A percentile compares a stretch with the other conserved stretches of the same genome.
Conservation (phyloP, 2,329 filamentous ascomycete species). For the Ascosphaera aggregata region DNA sequence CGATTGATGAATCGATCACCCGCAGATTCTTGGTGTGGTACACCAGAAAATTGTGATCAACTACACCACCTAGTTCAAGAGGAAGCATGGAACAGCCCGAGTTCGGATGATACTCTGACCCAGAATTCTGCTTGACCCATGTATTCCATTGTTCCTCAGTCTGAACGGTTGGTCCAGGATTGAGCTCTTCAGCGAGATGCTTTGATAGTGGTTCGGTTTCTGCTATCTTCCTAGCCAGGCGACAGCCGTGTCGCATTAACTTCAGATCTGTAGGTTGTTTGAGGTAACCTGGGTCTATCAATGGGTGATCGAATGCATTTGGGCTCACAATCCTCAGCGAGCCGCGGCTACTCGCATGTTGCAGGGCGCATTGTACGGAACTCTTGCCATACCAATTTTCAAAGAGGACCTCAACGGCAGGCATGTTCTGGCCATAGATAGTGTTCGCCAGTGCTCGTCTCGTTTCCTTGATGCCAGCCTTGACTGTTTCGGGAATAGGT, state of each 20-base stretch:
- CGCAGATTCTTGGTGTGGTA: constrained; percentile 14
- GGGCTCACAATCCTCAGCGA: constrained; percentile 12
- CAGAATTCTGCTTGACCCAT: constrained; percentile 7
- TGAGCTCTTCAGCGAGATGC: constrained; percentile 8
- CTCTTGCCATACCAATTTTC: background rate
- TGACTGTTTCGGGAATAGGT: background rate
- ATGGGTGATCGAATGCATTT: constrained; percentile 10
- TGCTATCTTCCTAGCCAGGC: constrained; percentile 9
- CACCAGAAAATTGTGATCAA: constrained; percentile 11
- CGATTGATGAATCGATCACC: constrained; percentile 13
- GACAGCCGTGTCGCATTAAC: constrained; percentile 10
- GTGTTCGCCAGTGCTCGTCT: background rate
- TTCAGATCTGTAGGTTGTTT: constrained; percentile 6
- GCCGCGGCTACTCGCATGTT: constrained; percentile 12
- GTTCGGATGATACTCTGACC: constrained; percentile 11
- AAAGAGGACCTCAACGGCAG: background rate
- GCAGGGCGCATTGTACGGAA: constrained; percentile 8
- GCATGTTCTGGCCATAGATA: background rate
- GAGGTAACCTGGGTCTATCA: constrained; percentile 12
- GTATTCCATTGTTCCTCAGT: constrained; percentile 9
- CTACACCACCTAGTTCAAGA: constrained; percentile 13
- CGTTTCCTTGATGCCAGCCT: background rate
- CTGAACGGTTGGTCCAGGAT: constrained; percentile 7
- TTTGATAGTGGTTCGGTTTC: constrained; percentile 7
- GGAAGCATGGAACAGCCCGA: constrained; percentile 14